phyloP scores from a whole-genome alignment of 805 yeast genomes.

The Starmerella sp. region DNA sequence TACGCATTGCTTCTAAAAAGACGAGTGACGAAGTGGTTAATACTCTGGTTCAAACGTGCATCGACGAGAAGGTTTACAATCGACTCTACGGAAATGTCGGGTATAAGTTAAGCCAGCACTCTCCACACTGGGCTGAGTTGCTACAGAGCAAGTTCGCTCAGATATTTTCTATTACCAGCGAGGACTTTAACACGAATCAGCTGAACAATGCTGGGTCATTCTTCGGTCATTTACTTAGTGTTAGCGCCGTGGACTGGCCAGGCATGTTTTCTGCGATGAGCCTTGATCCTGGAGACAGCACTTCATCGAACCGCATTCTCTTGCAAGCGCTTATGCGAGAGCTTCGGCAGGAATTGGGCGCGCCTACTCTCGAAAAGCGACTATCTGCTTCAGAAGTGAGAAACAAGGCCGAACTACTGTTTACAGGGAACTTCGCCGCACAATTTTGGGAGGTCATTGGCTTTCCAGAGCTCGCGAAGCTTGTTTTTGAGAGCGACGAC shows the following conservation, averaged over 20 bases:
- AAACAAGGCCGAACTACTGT: neutral
- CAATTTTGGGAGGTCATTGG: slow-evolving; percentile 15
- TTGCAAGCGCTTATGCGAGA: slow-evolving; percentile 72
- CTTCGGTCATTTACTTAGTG: slow-evolving; percentile 74
- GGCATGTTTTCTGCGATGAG: slow-evolving; percentile 43
- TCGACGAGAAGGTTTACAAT: slow-evolving; percentile 77
- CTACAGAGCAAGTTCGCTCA: slow-evolving; percentile 45
- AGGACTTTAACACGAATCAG: slow-evolving; percentile 59
- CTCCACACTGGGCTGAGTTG: slow-evolving; percentile 45
- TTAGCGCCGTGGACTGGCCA: slow-evolving; percentile 55
- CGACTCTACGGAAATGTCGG: slow-evolving; percentile 73
- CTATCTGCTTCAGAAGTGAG: slow-evolving; percentile 24
- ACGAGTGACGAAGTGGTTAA: slow-evolving; percentile 48
- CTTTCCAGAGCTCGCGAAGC: neutral
- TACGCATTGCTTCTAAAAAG: slow-evolving; percentile 31
- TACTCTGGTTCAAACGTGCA: slow-evolving; percentile 67
- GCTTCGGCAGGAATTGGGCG: slow-evolving; percentile 65
- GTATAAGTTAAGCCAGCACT: slow-evolving; percentile 45
- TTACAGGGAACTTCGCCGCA: slow-evolving; percentile 6
- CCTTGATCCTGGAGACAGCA: slow-evolving; percentile 61
- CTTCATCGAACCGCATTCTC: slow-evolving; percentile 67
- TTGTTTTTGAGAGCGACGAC: neutral
- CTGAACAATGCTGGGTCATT: slow-evolving; percentile 70
- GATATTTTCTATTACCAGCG: slow-evolving; percentile 39
- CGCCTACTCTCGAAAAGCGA: slow-evolving; percentile 38